A percentile compares a stretch with the other conserved stretches of the same genome.
Evolutionary conservation across 2,329 filamentous ascomycete genomes (phyloP).

Genomic region (Alternaria sp.): DNA sequence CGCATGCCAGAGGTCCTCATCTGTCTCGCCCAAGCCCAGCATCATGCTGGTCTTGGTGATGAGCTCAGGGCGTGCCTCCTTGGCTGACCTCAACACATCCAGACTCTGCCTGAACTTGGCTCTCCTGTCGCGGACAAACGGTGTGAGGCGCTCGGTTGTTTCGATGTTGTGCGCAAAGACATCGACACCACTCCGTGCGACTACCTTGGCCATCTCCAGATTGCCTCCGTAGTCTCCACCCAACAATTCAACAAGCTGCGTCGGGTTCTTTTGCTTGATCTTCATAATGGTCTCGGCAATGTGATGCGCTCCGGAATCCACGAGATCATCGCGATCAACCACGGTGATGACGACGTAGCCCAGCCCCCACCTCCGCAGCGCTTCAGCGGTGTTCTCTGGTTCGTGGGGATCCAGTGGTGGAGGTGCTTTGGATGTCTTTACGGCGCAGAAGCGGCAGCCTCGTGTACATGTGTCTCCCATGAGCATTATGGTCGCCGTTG

Average conservation of each 20-base stretch:
- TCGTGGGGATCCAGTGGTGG: conserved; percentile 93
- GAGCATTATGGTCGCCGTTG: conserved; percentile 98
- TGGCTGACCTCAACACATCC: conserved; percentile 78
- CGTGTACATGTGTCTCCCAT: conserved; percentile 99
- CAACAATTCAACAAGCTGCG: conserved; percentile 79
- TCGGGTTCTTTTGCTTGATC: conserved; percentile 78
- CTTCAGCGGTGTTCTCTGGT: conserved; percentile 95
- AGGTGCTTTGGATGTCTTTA: conserved; percentile 81
- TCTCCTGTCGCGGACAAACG: conserved; percentile 85
- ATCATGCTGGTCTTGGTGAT: conserved; percentile 99
- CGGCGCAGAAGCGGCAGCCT: conserved; percentile 94
- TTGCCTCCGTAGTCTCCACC: conserved; percentile 90
- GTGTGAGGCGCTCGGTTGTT: conserved; percentile 89
- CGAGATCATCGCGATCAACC: conserved; percentile 91
- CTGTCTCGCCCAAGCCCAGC: conserved; percentile 92
- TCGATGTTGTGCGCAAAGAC: conserved; percentile 98
- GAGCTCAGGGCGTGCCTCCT: conserved; percentile 74
- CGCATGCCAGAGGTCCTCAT: conserved; percentile 81
- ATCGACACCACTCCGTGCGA: conserved; percentile 87
- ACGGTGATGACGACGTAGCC: conserved; percentile 95
- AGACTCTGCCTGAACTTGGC: conserved; percentile 89
- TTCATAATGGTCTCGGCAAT: conserved; percentile 93
- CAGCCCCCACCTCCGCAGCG: conserved; percentile 87
- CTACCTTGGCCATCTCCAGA: conserved; percentile 81
- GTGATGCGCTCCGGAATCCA: conserved; percentile 85